These are phyloP conservation scores for Scytalidium sp. DNA, from an alignment of 2,329 filamentous ascomycete species.

Conservation along the genomic window DNA sequence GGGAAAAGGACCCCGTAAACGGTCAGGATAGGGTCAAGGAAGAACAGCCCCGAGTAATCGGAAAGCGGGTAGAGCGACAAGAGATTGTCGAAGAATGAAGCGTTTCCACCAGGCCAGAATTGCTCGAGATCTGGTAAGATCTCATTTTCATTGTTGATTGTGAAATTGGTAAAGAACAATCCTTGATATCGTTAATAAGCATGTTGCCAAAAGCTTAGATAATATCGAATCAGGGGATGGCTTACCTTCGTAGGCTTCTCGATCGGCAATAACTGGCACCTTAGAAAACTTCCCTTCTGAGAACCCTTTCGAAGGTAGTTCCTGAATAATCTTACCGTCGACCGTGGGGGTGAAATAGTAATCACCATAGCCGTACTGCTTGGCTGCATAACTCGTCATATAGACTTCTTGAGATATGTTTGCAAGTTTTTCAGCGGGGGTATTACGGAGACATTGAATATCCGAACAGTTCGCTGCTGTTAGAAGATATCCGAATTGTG, in stretches of 20 bases:
- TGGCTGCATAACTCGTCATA: neutral
- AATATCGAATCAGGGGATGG: neutral
- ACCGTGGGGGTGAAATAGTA: neutral
- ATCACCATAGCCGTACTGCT: neutral
- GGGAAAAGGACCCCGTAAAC: neutral
- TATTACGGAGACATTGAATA: neutral
- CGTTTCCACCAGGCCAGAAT: neutral
- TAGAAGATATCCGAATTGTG: neutral
- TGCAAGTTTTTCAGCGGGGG: neutral
- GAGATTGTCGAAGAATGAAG: neutral
- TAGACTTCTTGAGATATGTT: neutral
- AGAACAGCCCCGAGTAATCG: neutral
- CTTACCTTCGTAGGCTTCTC: neutral
- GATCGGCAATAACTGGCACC: neutral
- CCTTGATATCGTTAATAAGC: neutral
- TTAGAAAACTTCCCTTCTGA: neutral
- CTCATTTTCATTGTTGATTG: neutral
- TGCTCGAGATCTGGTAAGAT: neutral
- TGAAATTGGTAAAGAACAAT: neutral
- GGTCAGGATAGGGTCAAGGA: neutral
- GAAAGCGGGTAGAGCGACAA: neutral
- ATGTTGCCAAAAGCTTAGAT: neutral
- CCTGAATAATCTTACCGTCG: neutral
- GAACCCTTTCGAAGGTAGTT: neutral
- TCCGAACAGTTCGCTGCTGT: neutral